A percentile compares a stretch with the other conserved stretches of the same genome.
Conservation (phyloP, 2,329 filamentous ascomycete genomes). For the Sporothrix protearum region DNA sequence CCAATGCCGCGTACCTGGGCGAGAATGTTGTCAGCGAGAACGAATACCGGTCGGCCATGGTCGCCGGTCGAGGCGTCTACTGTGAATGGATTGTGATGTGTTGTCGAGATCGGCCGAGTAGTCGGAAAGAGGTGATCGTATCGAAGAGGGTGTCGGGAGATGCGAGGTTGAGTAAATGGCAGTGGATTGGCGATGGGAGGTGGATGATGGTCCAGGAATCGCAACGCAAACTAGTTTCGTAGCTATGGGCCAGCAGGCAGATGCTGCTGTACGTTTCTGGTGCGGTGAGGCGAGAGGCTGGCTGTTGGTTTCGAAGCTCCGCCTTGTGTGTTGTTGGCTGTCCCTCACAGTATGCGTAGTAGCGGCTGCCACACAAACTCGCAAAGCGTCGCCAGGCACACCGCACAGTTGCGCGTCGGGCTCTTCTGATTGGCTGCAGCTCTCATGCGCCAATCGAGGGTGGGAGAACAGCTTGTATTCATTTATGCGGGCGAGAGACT, state of each 20-base stretch:
- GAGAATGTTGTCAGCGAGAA: conserved; percentile 99
- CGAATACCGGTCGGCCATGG: conserved; percentile 97
- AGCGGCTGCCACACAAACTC: background rate
- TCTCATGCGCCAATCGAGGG: conserved; percentile 19
- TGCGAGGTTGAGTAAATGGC: background rate
- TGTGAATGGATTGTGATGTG: background rate
- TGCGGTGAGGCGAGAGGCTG: conserved; percentile 9
- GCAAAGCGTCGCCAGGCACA: conserved; percentile 29
- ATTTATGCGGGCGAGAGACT: background rate
- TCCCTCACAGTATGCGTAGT: background rate
- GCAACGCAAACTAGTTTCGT: background rate
- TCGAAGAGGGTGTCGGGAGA: background rate
- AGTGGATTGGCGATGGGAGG: background rate
- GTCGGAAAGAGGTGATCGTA: background rate
- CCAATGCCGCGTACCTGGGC: conserved; percentile 68
- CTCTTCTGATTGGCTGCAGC: conserved; percentile 29
- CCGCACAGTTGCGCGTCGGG: conserved; percentile 32
- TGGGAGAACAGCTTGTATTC: background rate
- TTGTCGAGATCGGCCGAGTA: background rate
- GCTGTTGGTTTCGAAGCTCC: conserved; percentile 14
- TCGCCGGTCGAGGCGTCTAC: conserved; percentile 30
- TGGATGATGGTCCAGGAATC: background rate
- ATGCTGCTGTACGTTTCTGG: conserved; percentile 22
- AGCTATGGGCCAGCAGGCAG: conserved; percentile 20
- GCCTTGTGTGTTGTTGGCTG: background rate